Conservation (phyloP, 2,329 filamentous ascomycete species). For the Lachnellula hyalina region DNA sequence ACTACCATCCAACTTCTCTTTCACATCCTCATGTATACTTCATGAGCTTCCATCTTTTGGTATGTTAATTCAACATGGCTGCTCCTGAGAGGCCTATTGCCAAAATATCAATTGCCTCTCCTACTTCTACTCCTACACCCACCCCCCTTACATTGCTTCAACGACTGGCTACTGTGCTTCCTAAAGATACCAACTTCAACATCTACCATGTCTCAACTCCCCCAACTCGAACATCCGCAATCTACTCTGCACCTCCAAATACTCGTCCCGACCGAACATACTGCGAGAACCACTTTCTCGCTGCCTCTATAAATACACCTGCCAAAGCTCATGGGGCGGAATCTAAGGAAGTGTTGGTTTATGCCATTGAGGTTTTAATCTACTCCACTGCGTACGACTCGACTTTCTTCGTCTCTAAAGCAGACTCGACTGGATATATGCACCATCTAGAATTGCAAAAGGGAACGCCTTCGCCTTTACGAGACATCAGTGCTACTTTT, state of each 20-base stretch:
- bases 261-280: constrained; percentile 71
- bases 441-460: constrained; percentile 58
- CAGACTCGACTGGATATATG: constrained; percentile 90
- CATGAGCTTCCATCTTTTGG: constrained; percentile 18
- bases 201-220: constrained; percentile 86
- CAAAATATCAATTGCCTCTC: constrained; percentile 20
- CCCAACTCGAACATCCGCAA: constrained; percentile 65
- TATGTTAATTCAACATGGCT: constrained; percentile 28
- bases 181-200: constrained; percentile 53
- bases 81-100: constrained; percentile 18
- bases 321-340: constrained; percentile 23
- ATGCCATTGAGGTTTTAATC: constrained; percentile 82
- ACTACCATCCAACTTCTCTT: not conserved
- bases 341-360: constrained; percentile 53
- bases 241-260: constrained; percentile 74
- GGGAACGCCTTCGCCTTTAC: constrained; percentile 65
- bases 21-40: constrained; percentile 1
- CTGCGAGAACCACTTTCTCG: constrained; percentile 77
- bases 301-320: constrained; percentile 43
- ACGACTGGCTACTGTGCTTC: constrained; percentile 38
- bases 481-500: constrained; percentile 69
- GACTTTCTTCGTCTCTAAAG: constrained; percentile 92
- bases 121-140: no score
- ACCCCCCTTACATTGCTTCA: constrained; percentile 21
- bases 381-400: constrained; percentile 77